These are phyloP conservation scores for Suillus bovinus DNA, from an alignment of 768 basidiomycete genomes.

Conservation along the genomic window DNA sequence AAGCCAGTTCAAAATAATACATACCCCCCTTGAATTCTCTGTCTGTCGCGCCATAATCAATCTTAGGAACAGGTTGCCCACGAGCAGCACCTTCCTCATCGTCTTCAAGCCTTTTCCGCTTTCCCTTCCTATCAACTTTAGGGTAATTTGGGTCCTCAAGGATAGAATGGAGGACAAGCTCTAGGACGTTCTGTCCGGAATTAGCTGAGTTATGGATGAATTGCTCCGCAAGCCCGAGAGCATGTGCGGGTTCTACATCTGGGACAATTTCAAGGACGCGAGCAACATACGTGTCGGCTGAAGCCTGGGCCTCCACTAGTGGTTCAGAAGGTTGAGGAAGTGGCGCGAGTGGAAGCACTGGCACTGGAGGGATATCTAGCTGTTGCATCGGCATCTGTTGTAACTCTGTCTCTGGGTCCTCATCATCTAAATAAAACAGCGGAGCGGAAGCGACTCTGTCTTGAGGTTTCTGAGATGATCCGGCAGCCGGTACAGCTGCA, in stretches of 20 bases:
- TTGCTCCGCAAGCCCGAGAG: conserved; percentile 46
- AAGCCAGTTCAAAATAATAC: conserved; percentile 49
- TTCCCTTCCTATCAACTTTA: conserved; percentile 48
- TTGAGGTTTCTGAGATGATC: conserved; percentile 15
- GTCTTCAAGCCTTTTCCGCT: conserved; percentile 40
- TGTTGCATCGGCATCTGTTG: neutral
- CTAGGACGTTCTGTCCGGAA: conserved; percentile 39
- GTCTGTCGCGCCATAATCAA: conserved; percentile 56
- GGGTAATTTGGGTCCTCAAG: conserved; percentile 68
- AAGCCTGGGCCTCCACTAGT: conserved; percentile 16
- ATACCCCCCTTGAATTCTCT: conserved; percentile 44
- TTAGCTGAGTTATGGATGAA: conserved; percentile 38
- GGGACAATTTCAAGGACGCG: conserved; percentile 70
- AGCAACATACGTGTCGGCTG: conserved; percentile 37
- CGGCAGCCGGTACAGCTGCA: conserved; percentile 10
- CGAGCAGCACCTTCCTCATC: conserved; percentile 26
- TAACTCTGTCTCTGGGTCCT: conserved; percentile 17
- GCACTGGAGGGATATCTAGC: conserved; percentile 9
- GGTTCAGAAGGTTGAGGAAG: conserved; percentile 22
- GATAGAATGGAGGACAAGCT: conserved; percentile 57
- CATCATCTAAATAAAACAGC: conserved; percentile 42
- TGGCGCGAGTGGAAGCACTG: conserved; percentile 2
- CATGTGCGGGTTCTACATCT: conserved; percentile 62
- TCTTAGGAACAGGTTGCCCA: conserved; percentile 41
- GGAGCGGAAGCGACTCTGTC: conserved; percentile 19